Base-by-base conservation (phyloP, 805 yeast genomes). In the Cyberlindnera suaveolens region DNA sequence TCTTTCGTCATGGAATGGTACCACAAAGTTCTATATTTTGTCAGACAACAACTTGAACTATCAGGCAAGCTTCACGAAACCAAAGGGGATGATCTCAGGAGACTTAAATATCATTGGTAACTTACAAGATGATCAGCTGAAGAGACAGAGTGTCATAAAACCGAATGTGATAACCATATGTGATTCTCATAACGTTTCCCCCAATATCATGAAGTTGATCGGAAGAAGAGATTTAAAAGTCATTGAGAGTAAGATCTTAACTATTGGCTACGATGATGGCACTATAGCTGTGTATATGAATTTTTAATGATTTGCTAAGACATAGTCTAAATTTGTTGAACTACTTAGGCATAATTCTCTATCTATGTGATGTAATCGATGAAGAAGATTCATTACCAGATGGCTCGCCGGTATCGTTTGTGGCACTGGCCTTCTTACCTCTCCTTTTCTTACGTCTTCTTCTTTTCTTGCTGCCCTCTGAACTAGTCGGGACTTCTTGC, bases 191-290 rank as follows among this genome's bases (percentile, higher is more conserved):
- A 33, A 39, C 31, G 30, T 36, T 30, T 35, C 38, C 16, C 9
- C 37, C 31, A 27, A 23, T n/a, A 27, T 29, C n/a, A 34, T 5
- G 3, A 31, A 27, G 14, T 23, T 16, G 15, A 34, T 49, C 3
- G 43, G 47, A 13, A 54, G 62, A 44, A 36, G 64, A 14, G 64
- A 59, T 37, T 6, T 47, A 4, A 50, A 51, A 26, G 41, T 50
- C 6, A 36, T 56, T 0, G 29, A 35, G 4, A 51, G 46, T 2
- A 47, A 54, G 13, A 59, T 70, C 53, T 47, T 77, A 1, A 71
- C 77, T 5, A 67, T 70, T 2, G 84, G 78, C 0, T 78, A 73
- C 38, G 75, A 73, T 39, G 82, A 79, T 48, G 82, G 83, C 3
- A 64, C 77, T 3, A 63, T 79, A 3, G 66, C 65, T 11, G 57